Percentiles rank a stretch among this genome's conserved stretches.
Evolutionary conservation across 2,329 filamentous ascomycete species (phyloP).

Genomic region (Fusarium continuum): DNA sequence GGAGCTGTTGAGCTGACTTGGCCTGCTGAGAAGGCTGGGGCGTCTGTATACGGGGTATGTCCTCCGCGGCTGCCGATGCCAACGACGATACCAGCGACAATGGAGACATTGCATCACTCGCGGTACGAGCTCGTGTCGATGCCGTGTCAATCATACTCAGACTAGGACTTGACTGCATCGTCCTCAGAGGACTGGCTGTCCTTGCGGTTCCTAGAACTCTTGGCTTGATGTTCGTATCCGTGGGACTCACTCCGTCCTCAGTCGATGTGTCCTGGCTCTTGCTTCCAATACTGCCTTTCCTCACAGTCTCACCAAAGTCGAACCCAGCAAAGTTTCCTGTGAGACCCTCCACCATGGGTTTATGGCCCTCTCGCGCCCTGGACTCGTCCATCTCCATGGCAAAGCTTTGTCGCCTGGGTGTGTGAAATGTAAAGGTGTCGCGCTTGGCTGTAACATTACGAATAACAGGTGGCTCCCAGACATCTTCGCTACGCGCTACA

Average conservation of each 20-base stretch:
- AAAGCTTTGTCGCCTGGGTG: constrained; percentile 58
- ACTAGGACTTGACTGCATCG: constrained; percentile 41
- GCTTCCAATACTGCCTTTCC: constrained; percentile 32
- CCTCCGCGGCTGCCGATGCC: constrained; percentile 20
- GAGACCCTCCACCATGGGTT: constrained; percentile 47
- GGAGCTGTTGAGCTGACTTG: constrained; percentile 15
- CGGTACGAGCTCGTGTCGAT: constrained; percentile 32
- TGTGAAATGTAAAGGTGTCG: constrained; percentile 59
- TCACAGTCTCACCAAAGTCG: constrained; percentile 50
- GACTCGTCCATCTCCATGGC: constrained; percentile 57
- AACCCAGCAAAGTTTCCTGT: constrained; percentile 52
- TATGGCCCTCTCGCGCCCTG: constrained; percentile 17
- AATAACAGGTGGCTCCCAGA: constrained; percentile 54
- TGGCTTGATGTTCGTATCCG: constrained; percentile 29
- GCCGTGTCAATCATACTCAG: constrained; percentile 33
- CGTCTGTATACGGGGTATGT: constrained; percentile 16
- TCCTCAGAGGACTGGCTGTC: constrained; percentile 38
- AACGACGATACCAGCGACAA: constrained; percentile 31
- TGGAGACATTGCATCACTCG: constrained; percentile 38
- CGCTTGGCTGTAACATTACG: constrained; percentile 60
- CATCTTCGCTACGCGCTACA: constrained; percentile 53
- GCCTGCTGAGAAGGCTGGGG: constrained; percentile 27
- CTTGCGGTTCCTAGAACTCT: constrained; percentile 25
- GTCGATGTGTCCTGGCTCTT: constrained; percentile 27
- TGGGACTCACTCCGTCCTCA: constrained; percentile 30